A percentile compares a stretch with the other conserved stretches of the same genome.
These are phyloP conservation scores for Carallia pectinifolia DNA, from an alignment of 345 rosid species.

Conservation along the genomic window DNA sequence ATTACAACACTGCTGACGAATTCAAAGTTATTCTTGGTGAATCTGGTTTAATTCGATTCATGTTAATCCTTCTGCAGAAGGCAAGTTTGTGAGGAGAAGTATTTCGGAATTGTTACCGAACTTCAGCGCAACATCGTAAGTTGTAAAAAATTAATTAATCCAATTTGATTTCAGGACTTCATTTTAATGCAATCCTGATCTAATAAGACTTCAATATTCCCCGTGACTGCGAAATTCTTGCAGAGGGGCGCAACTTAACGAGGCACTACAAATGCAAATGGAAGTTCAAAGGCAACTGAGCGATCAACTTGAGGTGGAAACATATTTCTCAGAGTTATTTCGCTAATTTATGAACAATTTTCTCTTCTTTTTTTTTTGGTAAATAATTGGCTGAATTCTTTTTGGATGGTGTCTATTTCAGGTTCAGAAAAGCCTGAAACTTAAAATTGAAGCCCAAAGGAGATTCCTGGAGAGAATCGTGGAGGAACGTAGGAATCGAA, in stretches of 20 bases:
- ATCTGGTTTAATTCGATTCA: neutral
- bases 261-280: constrained; percentile 48
- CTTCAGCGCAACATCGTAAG: constrained; percentile 52
- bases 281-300: constrained; percentile 40
- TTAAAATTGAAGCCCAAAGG: constrained; percentile 54
- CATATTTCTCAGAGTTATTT: neutral
- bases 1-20: too few relatives aligned
- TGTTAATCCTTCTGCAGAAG: constrained; percentile 26
- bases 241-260: constrained; percentile 54
- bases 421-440: constrained; percentile 55
- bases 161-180: too few relatives aligned
- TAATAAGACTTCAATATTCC: neutral
- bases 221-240: neutral
- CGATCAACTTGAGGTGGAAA: constrained; percentile 43
- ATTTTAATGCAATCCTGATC: too few relatives aligned
- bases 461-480: constrained; percentile 46
- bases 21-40: neutral
- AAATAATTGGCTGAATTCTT: neutral
- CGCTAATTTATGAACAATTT: neutral
- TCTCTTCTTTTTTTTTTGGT: neutral
- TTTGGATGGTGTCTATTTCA: constrained; percentile 1
- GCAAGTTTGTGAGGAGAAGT: constrained; percentile 49
- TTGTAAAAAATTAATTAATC: neutral
- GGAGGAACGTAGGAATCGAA: constrained; percentile 28
- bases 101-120: constrained; percentile 58